Percentiles rank a stretch among this genome's conserved stretches.
Conservation (phyloP, 73 alveolate species). For the Paramecium biaurelia region DNA sequence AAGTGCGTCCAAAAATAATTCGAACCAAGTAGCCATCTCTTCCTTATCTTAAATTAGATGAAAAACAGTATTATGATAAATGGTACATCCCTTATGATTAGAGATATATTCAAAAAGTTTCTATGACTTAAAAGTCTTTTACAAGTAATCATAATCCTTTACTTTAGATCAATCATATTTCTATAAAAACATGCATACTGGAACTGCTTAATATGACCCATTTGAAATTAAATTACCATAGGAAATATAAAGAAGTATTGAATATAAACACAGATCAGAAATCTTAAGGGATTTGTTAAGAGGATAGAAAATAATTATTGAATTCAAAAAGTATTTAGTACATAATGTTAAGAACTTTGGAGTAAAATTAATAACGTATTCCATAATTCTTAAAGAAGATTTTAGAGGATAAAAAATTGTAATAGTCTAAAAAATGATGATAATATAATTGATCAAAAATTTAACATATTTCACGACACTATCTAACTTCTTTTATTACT, state of each 20-base stretch:
- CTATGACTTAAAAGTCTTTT: not conserved
- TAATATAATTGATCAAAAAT: not conserved
- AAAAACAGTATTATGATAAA: constrained; percentile 6
- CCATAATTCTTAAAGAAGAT: not conserved
- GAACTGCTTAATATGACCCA: constrained; percentile 1
- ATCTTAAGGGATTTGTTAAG: not conserved
- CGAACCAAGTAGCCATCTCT: constrained; percentile 45
- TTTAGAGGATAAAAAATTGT: not conserved
- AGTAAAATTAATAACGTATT: not conserved
- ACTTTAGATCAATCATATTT: not conserved
- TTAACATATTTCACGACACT: not conserved
- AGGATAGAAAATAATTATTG: not conserved
- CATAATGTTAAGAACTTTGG: not conserved
- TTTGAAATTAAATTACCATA: not conserved
- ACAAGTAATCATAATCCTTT: not conserved
- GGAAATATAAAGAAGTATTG: not conserved
- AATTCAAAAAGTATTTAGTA: not conserved
- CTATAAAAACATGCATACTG: not conserved
- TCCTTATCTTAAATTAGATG: constrained; percentile 16
- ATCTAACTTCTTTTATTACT: too few species aligned
- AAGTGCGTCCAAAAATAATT: not conserved
- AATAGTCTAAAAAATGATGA: not conserved
- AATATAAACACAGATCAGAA: constrained; percentile 1
- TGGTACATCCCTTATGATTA: constrained; percentile 45
- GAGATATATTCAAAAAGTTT: not conserved